These are phyloP conservation scores for Mycena floridula DNA, from an alignment of 768 basidiomycete genomes.

Conservation along the genomic window DNA sequence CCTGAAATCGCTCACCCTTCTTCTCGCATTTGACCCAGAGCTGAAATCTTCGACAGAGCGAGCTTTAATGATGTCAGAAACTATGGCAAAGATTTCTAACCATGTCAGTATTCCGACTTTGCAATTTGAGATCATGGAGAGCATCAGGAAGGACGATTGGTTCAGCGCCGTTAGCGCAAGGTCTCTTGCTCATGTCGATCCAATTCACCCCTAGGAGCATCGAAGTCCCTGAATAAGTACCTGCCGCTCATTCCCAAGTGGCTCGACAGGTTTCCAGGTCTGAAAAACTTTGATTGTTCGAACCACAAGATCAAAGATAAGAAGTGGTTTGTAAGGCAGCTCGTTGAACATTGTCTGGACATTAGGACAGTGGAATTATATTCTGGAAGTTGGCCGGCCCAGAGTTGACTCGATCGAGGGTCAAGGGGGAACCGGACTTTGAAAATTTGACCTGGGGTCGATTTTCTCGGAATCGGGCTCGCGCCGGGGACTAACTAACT, in stretches of 20 bases:
- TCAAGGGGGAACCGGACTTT: no score
- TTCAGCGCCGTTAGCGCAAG: neutral
- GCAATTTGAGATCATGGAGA: neutral
- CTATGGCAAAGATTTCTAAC: neutral
- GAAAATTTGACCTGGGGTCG: no score
- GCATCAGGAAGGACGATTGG: neutral
- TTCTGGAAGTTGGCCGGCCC: no score
- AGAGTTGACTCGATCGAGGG: no score
- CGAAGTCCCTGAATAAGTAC: slow-evolving; percentile 10
- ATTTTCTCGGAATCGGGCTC: no score
- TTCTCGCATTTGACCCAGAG: neutral
- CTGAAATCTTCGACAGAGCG: neutral
- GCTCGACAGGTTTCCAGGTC: neutral
- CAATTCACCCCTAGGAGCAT: neutral
- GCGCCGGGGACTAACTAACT: no score
- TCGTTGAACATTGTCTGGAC: no score
- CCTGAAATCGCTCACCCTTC: neutral
- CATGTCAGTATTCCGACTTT: neutral
- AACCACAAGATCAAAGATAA: no score
- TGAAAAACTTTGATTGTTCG: neutral
- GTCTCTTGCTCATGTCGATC: neutral
- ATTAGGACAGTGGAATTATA: no score
- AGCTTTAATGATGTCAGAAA: neutral
- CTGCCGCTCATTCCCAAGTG: slow-evolving; percentile 15
- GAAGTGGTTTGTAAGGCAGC: no score